These are phyloP conservation scores for Hypoxylon fuscum DNA, from an alignment of 495 filamentous ascomycete genomes.

Conservation along the genomic window DNA sequence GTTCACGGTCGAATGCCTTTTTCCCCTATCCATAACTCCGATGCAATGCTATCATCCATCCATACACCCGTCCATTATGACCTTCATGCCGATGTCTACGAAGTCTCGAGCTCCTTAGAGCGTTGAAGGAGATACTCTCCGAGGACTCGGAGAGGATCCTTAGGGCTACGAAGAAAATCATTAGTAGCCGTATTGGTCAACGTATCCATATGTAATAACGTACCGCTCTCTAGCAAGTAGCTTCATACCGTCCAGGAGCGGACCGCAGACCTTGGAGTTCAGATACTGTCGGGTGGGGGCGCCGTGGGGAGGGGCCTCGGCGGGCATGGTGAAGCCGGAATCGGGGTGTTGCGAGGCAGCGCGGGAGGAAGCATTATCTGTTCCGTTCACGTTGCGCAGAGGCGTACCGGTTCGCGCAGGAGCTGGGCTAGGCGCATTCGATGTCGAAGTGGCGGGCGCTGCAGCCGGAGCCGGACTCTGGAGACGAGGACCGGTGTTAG, in stretches of 20 bases:
- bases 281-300: slow-evolving; percentile 88
- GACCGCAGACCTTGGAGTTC: slow-evolving; percentile 86
- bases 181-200: slow-evolving; percentile 13
- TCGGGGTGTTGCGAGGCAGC: slow-evolving; percentile 65
- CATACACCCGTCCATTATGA: no score
- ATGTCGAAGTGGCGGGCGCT: slow-evolving; percentile 22
- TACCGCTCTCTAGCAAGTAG: slow-evolving; percentile 82
- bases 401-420: slow-evolving; percentile 53
- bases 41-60: slow-evolving; percentile 18
- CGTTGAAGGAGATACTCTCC: slow-evolving; percentile 87
- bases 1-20: slow-evolving; percentile 23
- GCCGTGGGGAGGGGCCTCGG: slow-evolving; percentile 72
- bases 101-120: slow-evolving; percentile 75
- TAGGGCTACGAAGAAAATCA: slow-evolving; percentile 62
- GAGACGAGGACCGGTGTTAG: slow-evolving; percentile 35
- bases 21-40: slow-evolving; percentile 37
- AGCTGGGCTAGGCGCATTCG: slow-evolving; percentile 50
- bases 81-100: slow-evolving; percentile 6
- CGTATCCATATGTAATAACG: slow-evolving; percentile 39
- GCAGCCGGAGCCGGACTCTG: slow-evolving; percentile 32
- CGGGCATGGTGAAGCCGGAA: slow-evolving; percentile 57
- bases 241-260: slow-evolving; percentile 93
- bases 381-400: slow-evolving; percentile 39
- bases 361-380: slow-evolving; percentile 43
- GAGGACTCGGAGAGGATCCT: slow-evolving; percentile 84